These are phyloP conservation scores for Metschnikowia cerradonensis DNA, from an alignment of 805 yeast species.

Conservation along the genomic window DNA sequence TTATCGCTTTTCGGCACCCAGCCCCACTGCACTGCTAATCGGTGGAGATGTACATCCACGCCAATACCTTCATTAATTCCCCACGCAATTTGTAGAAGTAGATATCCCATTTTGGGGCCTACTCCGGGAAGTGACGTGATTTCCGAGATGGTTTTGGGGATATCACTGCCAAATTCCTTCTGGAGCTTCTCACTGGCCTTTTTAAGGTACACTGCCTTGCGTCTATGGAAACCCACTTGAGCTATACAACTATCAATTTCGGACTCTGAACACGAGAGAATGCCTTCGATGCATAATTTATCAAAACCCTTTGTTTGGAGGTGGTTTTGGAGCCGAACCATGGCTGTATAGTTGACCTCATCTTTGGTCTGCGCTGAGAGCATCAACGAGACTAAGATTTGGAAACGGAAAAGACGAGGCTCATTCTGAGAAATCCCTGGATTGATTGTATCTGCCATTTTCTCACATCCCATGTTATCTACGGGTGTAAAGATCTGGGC, in stretches of 20 bases:
- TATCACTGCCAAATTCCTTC: conserved; percentile 55
- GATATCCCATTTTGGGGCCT: conserved; percentile 92
- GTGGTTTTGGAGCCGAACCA: conserved; percentile 52
- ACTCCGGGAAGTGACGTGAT: conserved; percentile 79
- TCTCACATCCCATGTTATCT: conserved; percentile 82
- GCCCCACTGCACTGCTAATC: conserved; percentile 74
- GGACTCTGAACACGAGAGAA: conserved; percentile 46
- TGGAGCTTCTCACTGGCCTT: conserved; percentile 52
- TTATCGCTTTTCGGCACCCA: conserved; percentile 61
- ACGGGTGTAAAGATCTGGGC: conserved; percentile 71
- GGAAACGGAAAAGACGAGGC: conserved; percentile 56
- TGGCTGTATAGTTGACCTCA: conserved; percentile 73
- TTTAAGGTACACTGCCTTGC: conserved; percentile 72
- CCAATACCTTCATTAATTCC: conserved; percentile 76
- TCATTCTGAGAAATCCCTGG: conserved; percentile 27
- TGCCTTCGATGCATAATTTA: conserved; percentile 57
- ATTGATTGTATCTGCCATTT: conserved; percentile 43
- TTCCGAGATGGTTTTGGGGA: conserved; percentile 68
- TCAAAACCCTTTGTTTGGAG: conserved; percentile 35
- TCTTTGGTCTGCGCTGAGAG: conserved; percentile 91
- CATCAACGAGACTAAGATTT: conserved; percentile 75
- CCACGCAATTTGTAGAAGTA: conserved; percentile 84
- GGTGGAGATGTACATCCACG: conserved; percentile 86
- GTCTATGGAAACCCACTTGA: conserved; percentile 81
- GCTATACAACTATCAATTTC: conserved; percentile 63